Conservation (phyloP, 2,329 filamentous ascomycete genomes). For the Sarocladiaceae sp. region DNA sequence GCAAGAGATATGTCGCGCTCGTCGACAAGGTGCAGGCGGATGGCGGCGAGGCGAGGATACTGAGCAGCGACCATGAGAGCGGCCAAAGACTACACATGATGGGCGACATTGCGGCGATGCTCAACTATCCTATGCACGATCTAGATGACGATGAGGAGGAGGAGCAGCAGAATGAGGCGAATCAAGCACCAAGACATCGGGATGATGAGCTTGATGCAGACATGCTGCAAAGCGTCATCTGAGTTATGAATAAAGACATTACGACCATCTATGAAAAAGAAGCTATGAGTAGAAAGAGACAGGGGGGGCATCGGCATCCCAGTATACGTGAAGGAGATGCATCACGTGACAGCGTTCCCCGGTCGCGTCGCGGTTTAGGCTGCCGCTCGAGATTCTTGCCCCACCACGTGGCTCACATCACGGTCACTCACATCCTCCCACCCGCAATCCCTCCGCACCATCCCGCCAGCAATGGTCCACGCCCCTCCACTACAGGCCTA, state of each 20-base stretch:
- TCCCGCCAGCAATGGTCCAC: neutral
- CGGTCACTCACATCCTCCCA: neutral
- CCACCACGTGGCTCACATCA: slow-evolving; percentile 1
- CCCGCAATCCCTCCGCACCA: neutral
- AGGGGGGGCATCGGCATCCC: no score
- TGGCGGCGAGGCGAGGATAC: slow-evolving; percentile 80
- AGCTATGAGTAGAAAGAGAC: neutral
- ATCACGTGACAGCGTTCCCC: slow-evolving; percentile 13
- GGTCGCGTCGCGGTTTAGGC: slow-evolving; percentile 10
- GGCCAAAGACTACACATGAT: slow-evolving; percentile 77
- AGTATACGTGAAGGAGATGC: no score
- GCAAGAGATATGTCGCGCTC: slow-evolving; percentile 75
- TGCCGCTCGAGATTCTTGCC: neutral
- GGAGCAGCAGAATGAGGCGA: slow-evolving; percentile 18
- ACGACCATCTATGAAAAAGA: slow-evolving; percentile 10
- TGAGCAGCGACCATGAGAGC: slow-evolving; percentile 92
- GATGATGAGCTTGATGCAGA: slow-evolving; percentile 23
- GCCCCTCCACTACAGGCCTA: neutral
- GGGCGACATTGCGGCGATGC: slow-evolving; percentile 80
- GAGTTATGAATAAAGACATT: slow-evolving; percentile 11
- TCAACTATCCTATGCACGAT: slow-evolving; percentile 83
- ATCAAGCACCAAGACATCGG: slow-evolving; percentile 10
- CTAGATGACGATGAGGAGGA: slow-evolving; percentile 63
- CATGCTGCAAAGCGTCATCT: slow-evolving; percentile 29
- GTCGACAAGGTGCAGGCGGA: slow-evolving; percentile 84